Conservation (phyloP, 768 basidiomycete genomes). For the Ramaria rubella region DNA sequence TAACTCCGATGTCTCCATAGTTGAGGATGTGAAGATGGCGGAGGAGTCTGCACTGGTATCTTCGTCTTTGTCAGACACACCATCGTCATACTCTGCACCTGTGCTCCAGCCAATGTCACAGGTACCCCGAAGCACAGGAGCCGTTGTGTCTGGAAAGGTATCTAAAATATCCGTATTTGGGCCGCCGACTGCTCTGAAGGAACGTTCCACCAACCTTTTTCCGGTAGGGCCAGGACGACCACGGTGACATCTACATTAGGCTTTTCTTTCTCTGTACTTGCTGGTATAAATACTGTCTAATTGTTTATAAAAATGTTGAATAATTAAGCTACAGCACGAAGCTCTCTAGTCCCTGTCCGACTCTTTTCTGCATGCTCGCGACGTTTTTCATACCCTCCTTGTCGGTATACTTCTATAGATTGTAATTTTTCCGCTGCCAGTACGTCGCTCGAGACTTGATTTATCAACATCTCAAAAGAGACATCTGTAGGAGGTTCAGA, state of each 20-base stretch:
- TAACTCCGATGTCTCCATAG: not conserved
- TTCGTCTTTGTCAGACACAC: not conserved
- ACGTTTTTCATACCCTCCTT: slow-evolving; percentile 3
- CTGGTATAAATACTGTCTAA: too few relatives aligned
- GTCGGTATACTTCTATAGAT: slow-evolving; percentile 31
- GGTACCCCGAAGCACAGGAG: not conserved
- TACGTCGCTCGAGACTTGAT: slow-evolving; percentile 56
- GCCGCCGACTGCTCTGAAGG: not conserved
- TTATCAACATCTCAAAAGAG: slow-evolving; percentile 40
- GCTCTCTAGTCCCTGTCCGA: not conserved
- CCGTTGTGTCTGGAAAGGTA: not conserved
- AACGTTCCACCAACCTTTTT: slow-evolving; percentile 4
- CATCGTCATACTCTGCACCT: not conserved
- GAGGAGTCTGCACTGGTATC: not conserved
- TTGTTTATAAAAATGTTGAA: too few relatives aligned
- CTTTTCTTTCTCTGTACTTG: not conserved
- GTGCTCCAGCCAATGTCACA: not conserved
- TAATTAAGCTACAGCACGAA: not conserved
- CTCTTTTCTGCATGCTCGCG: not conserved
- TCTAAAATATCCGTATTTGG: not conserved
- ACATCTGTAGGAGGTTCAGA: slow-evolving; percentile 45
- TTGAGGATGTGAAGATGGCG: not conserved
- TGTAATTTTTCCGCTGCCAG: slow-evolving; percentile 65
- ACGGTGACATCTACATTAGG: not conserved
- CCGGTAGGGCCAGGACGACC: not conserved